phyloP scores from a whole-genome alignment of 129 eudicot species.

The Arctium lappa region DNA sequence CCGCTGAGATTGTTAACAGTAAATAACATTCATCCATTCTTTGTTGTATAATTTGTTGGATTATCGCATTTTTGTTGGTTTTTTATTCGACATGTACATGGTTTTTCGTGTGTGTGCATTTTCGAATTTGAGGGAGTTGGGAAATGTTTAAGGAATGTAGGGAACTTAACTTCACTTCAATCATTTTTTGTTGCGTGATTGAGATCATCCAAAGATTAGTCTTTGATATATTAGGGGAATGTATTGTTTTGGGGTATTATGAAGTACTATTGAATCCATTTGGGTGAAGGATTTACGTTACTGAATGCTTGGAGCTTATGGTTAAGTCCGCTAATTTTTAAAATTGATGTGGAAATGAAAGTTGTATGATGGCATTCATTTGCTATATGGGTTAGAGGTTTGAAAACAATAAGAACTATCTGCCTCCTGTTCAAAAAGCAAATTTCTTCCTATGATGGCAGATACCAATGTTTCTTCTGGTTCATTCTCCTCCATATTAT shows the following conservation, averaged over 20 bases:
- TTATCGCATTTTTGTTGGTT: not conserved
- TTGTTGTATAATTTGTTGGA: not conserved
- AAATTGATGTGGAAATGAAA: too few species aligned
- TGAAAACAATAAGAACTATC: too few species aligned
- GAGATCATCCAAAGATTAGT: not conserved
- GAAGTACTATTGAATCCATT: not conserved
- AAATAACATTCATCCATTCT: not conserved
- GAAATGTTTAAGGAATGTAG: not conserved
- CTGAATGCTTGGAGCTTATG: too few species aligned
- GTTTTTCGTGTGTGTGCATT: not conserved
- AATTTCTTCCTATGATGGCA: not conserved
- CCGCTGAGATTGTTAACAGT: slow-evolving; percentile 93
- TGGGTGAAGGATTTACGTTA: not conserved
- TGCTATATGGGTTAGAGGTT: too few species aligned
- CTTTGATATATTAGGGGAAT: not conserved
- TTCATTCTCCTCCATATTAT: not conserved
- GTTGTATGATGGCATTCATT: too few species aligned
- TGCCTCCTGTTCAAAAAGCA: not conserved
- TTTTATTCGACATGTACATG: not conserved
- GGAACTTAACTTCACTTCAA: not conserved
- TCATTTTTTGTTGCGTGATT: not conserved
- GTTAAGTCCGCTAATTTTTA: too few species aligned
- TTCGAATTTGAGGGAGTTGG: not conserved
- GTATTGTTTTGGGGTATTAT: not conserved
- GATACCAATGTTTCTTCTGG: not conserved